A percentile compares a stretch with the other conserved stretches of the same genome.
These are phyloP conservation scores for Elsinoe necatrix DNA, from an alignment of 2,329 filamentous ascomycete species.

Conservation along the genomic window DNA sequence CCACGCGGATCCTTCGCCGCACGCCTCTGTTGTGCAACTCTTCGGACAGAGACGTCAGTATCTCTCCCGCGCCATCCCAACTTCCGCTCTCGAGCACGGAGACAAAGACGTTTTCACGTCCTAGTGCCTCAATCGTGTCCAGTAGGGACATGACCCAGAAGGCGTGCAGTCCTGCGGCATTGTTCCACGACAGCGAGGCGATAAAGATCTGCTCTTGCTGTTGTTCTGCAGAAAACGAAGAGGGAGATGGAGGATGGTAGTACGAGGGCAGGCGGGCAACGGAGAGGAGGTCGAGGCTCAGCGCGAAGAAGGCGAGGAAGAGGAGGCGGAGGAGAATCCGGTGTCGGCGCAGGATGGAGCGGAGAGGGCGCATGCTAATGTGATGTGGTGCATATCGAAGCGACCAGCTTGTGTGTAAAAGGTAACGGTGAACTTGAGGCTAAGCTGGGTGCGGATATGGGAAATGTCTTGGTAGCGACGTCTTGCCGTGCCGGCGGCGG, in stretches of 20 bases:
- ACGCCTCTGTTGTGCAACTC: conserved; percentile 47
- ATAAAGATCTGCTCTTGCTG: conserved; percentile 49
- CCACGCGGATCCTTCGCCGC: conserved; percentile 47
- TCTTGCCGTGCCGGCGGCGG: too few species aligned
- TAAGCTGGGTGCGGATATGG: neutral
- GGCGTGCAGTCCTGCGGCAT: conserved; percentile 49
- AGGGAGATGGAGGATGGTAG: neutral
- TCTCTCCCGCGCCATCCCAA: conserved; percentile 58
- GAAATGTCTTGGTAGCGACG: neutral
- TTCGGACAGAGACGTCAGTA: conserved; percentile 48
- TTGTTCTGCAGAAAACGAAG: neutral
- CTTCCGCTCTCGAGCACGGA: conserved; percentile 61
- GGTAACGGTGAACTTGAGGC: neutral
- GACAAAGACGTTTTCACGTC: conserved; percentile 58
- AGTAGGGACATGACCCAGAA: conserved; percentile 57
- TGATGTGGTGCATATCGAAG: neutral
- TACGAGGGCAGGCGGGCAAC: neutral
- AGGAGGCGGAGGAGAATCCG: neutral
- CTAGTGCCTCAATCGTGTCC: conserved; percentile 48
- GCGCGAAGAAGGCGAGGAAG: neutral
- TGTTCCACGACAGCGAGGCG: conserved; percentile 61
- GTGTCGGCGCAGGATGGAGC: neutral
- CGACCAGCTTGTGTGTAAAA: neutral
- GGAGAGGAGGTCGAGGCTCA: neutral
- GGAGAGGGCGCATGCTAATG: neutral